Conservation (phyloP, 2,329 filamentous ascomycete species). For the Didymella segeticola region DNA sequence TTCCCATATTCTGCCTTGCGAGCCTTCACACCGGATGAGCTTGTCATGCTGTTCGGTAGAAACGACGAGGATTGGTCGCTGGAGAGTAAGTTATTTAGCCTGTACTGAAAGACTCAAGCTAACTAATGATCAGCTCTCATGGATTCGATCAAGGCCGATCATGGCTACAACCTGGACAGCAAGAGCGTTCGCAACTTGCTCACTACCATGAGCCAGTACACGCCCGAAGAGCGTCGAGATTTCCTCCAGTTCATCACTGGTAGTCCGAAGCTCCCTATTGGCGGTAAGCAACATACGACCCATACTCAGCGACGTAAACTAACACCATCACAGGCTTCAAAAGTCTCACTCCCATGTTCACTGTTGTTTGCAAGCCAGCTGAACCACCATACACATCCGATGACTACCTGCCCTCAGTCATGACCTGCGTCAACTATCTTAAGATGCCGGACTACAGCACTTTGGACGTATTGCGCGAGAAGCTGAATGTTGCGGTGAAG, state of each 20-base stretch:
- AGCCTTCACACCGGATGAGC: constrained; percentile 92
- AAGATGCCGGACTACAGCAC: constrained; percentile 94
- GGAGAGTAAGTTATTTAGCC: constrained; percentile 74
- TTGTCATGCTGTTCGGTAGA: constrained; percentile 92
- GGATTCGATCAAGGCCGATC: constrained; percentile 98
- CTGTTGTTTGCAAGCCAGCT: constrained; percentile 98
- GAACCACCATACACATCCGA: constrained; percentile 92
- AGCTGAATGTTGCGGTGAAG: constrained; percentile 83
- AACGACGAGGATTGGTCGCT: constrained; percentile 97
- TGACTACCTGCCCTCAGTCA: constrained; percentile 98
- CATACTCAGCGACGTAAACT: background rate
- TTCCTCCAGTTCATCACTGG: constrained; percentile 98
- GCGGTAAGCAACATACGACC: constrained; percentile 68
- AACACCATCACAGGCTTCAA: constrained; percentile 76
- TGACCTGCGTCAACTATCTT: constrained; percentile 99
- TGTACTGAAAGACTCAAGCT: constrained; percentile 21
- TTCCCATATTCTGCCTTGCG: constrained; percentile 93
- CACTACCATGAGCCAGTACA: constrained; percentile 91
- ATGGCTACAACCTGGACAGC: constrained; percentile 98
- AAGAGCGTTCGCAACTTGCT: constrained; percentile 91
- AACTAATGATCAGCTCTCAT: constrained; percentile 72
- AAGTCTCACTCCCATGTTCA: constrained; percentile 96
- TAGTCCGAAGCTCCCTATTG: constrained; percentile 96
- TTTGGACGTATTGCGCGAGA: constrained; percentile 76
- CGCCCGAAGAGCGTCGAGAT: constrained; percentile 76